Evolutionary conservation across 164 flowering plant genomes (phyloP).

Genomic region (Buxus sempervirens): DNA sequence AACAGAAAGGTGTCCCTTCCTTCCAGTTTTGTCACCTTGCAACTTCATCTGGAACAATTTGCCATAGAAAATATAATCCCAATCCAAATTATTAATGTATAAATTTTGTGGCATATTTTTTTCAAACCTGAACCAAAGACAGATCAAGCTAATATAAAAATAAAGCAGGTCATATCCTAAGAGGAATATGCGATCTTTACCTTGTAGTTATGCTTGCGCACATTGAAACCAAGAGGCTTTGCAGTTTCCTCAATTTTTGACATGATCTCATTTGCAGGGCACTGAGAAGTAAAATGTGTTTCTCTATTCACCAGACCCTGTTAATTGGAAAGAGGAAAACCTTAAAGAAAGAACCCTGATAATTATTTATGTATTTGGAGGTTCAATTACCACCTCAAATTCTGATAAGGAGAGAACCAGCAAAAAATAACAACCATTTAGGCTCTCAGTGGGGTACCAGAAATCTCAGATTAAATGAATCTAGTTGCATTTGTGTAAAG

Average conservation of each 20-base stretch:
- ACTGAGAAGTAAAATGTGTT: conserved; percentile 76
- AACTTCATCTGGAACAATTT: conserved; percentile 66
- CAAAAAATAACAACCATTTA: too few species aligned
- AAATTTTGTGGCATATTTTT: neutral
- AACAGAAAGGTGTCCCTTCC: conserved; percentile 86
- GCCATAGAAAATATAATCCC: neutral
- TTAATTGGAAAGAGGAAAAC: conserved; percentile 7
- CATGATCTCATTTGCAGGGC: conserved; percentile 84
- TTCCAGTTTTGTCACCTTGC: conserved; percentile 78
- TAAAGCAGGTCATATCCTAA: neutral
- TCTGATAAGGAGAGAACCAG: too few species aligned
- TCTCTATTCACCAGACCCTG: conserved; percentile 79
- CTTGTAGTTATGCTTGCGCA: conserved; percentile 80
- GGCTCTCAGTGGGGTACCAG: too few species aligned
- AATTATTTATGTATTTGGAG: too few species aligned
- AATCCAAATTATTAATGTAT: neutral
- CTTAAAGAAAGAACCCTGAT: too few species aligned
- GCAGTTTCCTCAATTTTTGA: conserved; percentile 93
- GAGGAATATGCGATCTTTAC: conserved; percentile 26
- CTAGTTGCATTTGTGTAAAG: too few species aligned
- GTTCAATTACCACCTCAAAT: too few species aligned
- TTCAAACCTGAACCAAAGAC: neutral
- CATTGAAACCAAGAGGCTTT: conserved; percentile 88
- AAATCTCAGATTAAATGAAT: too few species aligned
- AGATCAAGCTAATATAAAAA: neutral